Evolutionary conservation across 2,329 filamentous ascomycete species (phyloP), one percentile per base, ranked within the genome.

Genomic region (Parastagonospora avenae): DNA sequence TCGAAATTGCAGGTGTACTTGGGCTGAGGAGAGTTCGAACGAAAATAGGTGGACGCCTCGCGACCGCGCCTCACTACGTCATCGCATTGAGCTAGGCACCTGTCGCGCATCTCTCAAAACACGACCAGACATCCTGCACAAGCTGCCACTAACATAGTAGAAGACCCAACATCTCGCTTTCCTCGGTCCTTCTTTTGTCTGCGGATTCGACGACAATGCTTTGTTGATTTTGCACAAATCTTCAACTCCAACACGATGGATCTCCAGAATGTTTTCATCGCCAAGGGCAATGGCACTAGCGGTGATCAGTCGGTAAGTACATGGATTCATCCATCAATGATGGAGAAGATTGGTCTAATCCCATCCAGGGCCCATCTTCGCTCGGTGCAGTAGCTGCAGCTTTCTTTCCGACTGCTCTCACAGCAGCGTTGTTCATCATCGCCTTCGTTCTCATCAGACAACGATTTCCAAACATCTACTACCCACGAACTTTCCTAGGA

Each of bases 401-500:
- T 3, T 69, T 74, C 41, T 51, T 74, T 9, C 71, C 71, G 12
- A 73, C 70, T 24, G 65, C 63, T 37, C 28, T 56, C 4, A 65
- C 67, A 28, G 71, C 71, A 6, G 46, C 54, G 14, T 33, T 73
- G 12, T 72, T 71, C 46, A 59, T 71, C 10, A 47, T 50, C 19
- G 54, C 58, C 11, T 80, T 80, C 60, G 57, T 75, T n/a, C 28
- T 76, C 12, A 69, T 80, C 46, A 66, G 78, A 32, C 70, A 68
- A 30, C 68, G 65, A 41, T 79, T 77, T 52, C 76, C 73, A 15
- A 74, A 77, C 35, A 73, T 77, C 44, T 79, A 79, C 58, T 68
- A 68, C 32, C 77, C 77, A 4, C 66, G 77, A 48, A 78, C 77
- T 1, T 79, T 74, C 52, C 64, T 80, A 15, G 73, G 73, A n/a